A percentile compares a stretch with the other conserved stretches of the same genome.
These are phyloP conservation scores for Aureobasidium uvarum DNA, from an alignment of 2,329 filamentous ascomycete genomes.

Conservation along the genomic window DNA sequence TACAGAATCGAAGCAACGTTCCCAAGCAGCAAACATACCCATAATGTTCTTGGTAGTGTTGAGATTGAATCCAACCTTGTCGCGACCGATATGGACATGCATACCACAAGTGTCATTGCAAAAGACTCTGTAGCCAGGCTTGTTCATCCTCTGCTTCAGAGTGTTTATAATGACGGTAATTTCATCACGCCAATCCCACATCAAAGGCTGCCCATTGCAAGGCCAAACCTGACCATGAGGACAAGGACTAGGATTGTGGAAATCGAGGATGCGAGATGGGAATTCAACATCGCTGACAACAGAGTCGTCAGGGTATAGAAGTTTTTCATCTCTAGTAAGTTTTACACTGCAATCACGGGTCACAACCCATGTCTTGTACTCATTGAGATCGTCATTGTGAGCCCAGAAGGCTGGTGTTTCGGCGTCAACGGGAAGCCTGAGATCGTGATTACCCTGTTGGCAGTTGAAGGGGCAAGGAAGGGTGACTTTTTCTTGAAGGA, in stretches of 20 bases:
- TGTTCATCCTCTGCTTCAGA: not conserved
- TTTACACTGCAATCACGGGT: not conserved
- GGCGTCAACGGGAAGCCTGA: not conserved
- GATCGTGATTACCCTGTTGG: not conserved
- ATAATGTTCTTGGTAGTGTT: not conserved
- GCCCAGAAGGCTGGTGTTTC: not conserved
- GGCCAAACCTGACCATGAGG: not conserved
- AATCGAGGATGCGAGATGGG: not conserved
- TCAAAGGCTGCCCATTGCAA: not conserved
- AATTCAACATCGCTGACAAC: not conserved
- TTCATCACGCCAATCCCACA: slow-evolving; percentile 17
- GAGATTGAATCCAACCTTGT: not conserved
- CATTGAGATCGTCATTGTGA: not conserved
- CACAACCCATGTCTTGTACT: not conserved
- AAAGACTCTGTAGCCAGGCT: slow-evolving; percentile 6
- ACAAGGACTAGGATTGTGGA: not conserved
- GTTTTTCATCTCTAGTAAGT: not conserved
- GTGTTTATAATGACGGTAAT: not conserved
- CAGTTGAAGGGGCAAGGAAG: not conserved
- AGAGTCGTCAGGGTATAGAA: not conserved
- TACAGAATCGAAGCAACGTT: slow-evolving; percentile 5
- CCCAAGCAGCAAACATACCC: slow-evolving; percentile 8
- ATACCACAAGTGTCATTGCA: not conserved
- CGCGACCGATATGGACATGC: slow-evolving; percentile 7
- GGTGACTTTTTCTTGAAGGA: not conserved